phyloP scores from a whole-genome alignment of 1,284 basidiomycete genomes.

The Tremellales sp. region DNA sequence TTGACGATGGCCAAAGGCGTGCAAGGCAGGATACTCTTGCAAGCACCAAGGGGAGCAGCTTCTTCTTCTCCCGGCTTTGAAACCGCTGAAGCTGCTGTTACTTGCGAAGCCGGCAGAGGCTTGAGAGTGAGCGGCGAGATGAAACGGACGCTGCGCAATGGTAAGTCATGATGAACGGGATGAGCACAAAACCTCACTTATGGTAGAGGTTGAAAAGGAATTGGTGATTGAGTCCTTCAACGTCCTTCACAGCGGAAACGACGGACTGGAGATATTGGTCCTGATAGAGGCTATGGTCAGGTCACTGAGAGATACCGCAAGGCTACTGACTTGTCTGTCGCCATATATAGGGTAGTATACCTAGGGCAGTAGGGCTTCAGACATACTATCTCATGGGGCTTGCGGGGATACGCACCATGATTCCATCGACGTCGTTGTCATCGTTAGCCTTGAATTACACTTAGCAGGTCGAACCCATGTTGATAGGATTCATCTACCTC shows the following conservation, averaged over 20 bases:
- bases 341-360: conserved; percentile 93
- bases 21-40: conserved; percentile 79
- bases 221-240: conserved; percentile 93
- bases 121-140: conserved; percentile 50
- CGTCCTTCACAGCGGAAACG: conserved; percentile 90
- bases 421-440: conserved; percentile 80
- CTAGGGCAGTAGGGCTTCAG: no score
- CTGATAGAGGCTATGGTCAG: conserved; percentile 48
- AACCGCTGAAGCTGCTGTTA: conserved; percentile 34
- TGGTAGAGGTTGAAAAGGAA: conserved; percentile 97
- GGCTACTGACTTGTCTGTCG: conserved; percentile 60
- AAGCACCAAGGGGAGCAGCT: conserved; percentile 58
- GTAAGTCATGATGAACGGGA: conserved; percentile 2
- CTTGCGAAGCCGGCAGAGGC: conserved; percentile 40
- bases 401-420: conserved; percentile 67
- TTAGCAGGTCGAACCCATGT: background rate
- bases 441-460: conserved; percentile 66
- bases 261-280: conserved; percentile 86
- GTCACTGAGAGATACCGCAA: background rate
- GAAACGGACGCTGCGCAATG: conserved; percentile 60
- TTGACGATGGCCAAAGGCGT: conserved; percentile 96
- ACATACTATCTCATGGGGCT: background rate
- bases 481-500: conserved; percentile 52
- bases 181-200: conserved; percentile 63
- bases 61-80: conserved; percentile 47